Evolutionary conservation across 1,139 yeast species (phyloP).

Genomic region (Yamadazyma kanchanaburiensis): DNA sequence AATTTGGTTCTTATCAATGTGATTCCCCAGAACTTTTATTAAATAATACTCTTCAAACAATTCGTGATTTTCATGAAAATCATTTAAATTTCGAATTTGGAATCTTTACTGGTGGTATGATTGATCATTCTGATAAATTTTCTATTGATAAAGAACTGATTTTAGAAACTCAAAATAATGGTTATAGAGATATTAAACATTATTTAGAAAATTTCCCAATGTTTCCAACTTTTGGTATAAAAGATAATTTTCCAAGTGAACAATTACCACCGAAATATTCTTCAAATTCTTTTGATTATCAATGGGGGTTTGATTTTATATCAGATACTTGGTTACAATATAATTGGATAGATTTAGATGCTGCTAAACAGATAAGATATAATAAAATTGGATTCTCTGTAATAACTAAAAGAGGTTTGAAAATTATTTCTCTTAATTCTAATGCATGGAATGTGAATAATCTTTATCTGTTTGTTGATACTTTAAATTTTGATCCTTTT

Average conservation of each 20-base stretch:
- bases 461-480: conserved; percentile 21
- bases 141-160: conserved; percentile 15
- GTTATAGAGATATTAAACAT: conserved; percentile 19
- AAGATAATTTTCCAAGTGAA: conserved; percentile 25
- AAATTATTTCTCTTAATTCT: conserved; percentile 28
- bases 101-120: conserved; percentile 29
- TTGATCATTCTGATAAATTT: conserved; percentile 21
- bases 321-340: conserved; percentile 27
- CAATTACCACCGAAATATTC: conserved; percentile 20
- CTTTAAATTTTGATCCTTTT: conserved; percentile 20
- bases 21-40: conserved; percentile 26
- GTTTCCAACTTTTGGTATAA: conserved; percentile 24
- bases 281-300: conserved; percentile 13
- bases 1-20: conserved; percentile 29
- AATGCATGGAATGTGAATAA: conserved; percentile 28
- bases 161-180: conserved; percentile 14
- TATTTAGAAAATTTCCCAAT: conserved; percentile 21
- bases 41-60: conserved; percentile 24
- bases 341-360: conserved; percentile 38
- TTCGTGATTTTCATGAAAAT: conserved; percentile 20
- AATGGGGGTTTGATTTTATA: conserved; percentile 27
- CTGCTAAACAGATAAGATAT: conserved; percentile 28
- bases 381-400: conserved; percentile 24
- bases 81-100: conserved; percentile 27
- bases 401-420: conserved; percentile 23